Conservation (phyloP, 306 rosid genomes). For the Benincasa hispida region DNA sequence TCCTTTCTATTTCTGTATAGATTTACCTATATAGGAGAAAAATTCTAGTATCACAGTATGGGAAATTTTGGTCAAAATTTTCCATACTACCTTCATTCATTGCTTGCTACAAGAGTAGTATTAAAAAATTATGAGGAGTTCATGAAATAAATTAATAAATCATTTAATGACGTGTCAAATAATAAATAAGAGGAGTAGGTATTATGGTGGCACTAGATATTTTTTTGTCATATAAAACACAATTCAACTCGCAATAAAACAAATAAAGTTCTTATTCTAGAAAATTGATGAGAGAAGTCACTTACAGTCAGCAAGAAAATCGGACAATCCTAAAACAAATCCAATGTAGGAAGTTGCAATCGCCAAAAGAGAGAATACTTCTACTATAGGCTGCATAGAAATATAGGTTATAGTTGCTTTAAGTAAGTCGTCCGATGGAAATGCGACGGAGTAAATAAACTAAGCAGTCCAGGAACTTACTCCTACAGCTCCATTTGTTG, state of each 20-base stretch:
- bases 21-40: too few species aligned
- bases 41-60: too few species aligned
- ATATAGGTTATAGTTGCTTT: neutral
- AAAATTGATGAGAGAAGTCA: constrained; percentile 10
- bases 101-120: too few species aligned
- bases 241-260: neutral
- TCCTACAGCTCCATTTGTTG: constrained; percentile 50
- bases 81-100: too few species aligned
- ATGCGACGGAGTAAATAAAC: neutral
- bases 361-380: constrained; percentile 64
- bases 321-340: constrained; percentile 64
- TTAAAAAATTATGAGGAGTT: too few species aligned
- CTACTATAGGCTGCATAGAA: constrained; percentile 61
- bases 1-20: neutral
- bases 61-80: too few species aligned
- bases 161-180: too few species aligned
- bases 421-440: neutral
- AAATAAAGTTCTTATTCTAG: neutral
- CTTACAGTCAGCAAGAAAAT: constrained; percentile 72
- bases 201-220: too few species aligned
- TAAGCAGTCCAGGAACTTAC: constrained; percentile 25
- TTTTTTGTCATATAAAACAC: neutral
- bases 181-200: too few species aligned
- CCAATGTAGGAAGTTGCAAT: constrained; percentile 72
- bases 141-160: too few species aligned